Base-by-base conservation (phyloP, 2,329 filamentous ascomycete species). In the Dichotomopilus funicola region DNA sequence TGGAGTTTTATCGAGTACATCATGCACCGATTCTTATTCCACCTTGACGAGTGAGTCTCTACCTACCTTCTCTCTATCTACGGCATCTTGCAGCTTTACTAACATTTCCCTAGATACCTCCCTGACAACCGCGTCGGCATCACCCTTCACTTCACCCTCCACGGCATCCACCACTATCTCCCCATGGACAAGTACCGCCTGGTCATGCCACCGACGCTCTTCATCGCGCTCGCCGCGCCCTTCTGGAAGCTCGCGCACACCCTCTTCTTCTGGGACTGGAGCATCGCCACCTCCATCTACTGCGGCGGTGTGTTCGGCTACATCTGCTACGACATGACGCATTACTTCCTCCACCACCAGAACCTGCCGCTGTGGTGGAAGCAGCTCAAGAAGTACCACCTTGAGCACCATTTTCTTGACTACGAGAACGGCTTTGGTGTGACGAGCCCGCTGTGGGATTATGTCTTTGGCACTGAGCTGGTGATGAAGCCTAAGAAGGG, bases 131-230 rank as follows among this genome's bases (percentile, higher is more conserved):
- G 90, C 54, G 86, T 89, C n/a, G 87, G 82, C 61, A 77, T 99
- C 57, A 95, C 90, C 0, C 64, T 87, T 19, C 94, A 99, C 71
- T 99, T 99, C 74, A 75, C 96, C 42, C 87, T 99, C 33, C 94
- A 99, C 66, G 94, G 94, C 61, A 89, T 99, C 61, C 94, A 99
- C 69, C 94, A 99, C 73, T 99, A 97, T 72, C 81, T 99, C 4
- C 94, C 94, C n/a, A 97, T 99, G 94, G 94, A 99, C 75, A 92
- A 87, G 68, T 92, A 96, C 66, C 86, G 94, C 58, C 85, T 99
- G 8, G 94, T 99, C 62, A 97, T 99, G 94, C 94, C 94, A 1
- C 94, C 94, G 0, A 82, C 89, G 0, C 78, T 99, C 3, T 97
- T 99, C 68, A 60, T 92, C 31, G 79, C 82, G 10, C 84, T 99